phyloP scores from a whole-genome alignment of 805 yeast genomes.

The Maudiozyma bulderi region DNA sequence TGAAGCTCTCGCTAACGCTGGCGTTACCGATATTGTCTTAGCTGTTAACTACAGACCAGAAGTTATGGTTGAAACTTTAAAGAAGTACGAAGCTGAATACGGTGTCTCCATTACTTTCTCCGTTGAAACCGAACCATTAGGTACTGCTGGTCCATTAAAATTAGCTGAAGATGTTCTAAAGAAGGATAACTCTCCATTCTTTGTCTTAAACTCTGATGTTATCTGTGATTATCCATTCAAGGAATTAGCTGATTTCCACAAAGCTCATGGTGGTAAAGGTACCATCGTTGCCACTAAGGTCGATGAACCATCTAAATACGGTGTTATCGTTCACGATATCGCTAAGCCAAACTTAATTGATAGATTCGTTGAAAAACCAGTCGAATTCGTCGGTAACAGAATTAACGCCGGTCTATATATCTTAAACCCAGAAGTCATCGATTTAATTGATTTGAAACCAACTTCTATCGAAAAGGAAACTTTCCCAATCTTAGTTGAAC shows the following conservation, averaged over 20 bases:
- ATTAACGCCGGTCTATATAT: conserved; percentile 98
- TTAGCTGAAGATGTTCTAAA: conserved; percentile 88
- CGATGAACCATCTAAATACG: conserved; percentile 98
- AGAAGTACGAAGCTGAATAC: conserved; percentile 89
- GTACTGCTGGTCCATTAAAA: conserved; percentile 98
- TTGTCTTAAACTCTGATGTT: conserved; percentile 95
- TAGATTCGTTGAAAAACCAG: conserved; percentile 98
- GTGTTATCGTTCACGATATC: conserved; percentile 97
- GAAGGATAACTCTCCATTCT: conserved; percentile 94
- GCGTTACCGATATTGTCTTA: conserved; percentile 95
- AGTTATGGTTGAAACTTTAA: conserved; percentile 91
- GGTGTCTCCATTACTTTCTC: conserved; percentile 94
- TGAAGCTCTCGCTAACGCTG: conserved; percentile 95
- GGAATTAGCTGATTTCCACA: conserved; percentile 88
- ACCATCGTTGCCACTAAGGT: conserved; percentile 99
- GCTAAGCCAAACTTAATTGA: conserved; percentile 92
- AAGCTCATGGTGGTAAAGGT: conserved; percentile 93
- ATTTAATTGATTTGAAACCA: conserved; percentile 94
- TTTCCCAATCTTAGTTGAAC: conserved; percentile 90
- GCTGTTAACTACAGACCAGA: conserved; percentile 99
- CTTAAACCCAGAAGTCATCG: conserved; percentile 94
- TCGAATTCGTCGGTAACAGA: conserved; percentile 98
- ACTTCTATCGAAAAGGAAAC: conserved; percentile 99
- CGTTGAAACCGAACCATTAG: conserved; percentile 98
- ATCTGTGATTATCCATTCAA: conserved; percentile 97